phyloP scores from a whole-genome alignment of 2,329 filamentous ascomycete species.

The Blastomyces gilchristii region DNA sequence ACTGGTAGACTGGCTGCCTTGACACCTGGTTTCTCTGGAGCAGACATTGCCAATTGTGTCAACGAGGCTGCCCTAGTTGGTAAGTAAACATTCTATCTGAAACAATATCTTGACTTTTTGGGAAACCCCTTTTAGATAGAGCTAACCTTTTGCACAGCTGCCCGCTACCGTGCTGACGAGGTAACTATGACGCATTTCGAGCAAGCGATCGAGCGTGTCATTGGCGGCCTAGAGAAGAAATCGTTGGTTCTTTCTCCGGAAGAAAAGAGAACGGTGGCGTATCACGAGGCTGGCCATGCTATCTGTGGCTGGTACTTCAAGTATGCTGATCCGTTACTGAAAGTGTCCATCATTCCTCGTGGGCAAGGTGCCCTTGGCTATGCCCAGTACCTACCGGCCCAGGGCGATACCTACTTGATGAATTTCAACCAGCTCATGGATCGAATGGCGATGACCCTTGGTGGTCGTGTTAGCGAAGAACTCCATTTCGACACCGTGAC shows the following conservation, averaged over 20 bases:
- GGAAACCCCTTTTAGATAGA: background rate
- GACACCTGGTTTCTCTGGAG: slow-evolving; percentile 92
- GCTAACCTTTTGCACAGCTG: slow-evolving; percentile 52
- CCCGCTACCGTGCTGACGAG: slow-evolving; percentile 65
- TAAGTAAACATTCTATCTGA: slow-evolving; percentile 40
- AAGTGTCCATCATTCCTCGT: slow-evolving; percentile 96
- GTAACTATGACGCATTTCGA: slow-evolving; percentile 91
- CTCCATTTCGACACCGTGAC: slow-evolving; percentile 95
- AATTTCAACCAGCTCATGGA: slow-evolving; percentile 94
- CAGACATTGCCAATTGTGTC: slow-evolving; percentile 96
- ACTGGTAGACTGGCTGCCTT: slow-evolving; percentile 81
- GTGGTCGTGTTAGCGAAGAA: slow-evolving; percentile 89
- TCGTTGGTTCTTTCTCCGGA: slow-evolving; percentile 84
- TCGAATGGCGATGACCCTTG: slow-evolving; percentile 98
- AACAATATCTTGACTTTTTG: background rate
- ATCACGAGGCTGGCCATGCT: slow-evolving; percentile 95
- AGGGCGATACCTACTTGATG: slow-evolving; percentile 84
- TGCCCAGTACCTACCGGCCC: slow-evolving; percentile 87
- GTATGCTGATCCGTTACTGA: slow-evolving; percentile 91
- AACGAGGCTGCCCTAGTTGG: slow-evolving; percentile 96
- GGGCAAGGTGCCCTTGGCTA: slow-evolving; percentile 90
- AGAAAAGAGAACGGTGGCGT: slow-evolving; percentile 93
- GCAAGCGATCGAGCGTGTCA: slow-evolving; percentile 91
- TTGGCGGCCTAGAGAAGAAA: slow-evolving; percentile 95
- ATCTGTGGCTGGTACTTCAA: slow-evolving; percentile 98